These are phyloP conservation scores for Spizellomyces sp. DNA, from an alignment of 192 early-diverging fungal genomes.

Conservation along the genomic window DNA sequence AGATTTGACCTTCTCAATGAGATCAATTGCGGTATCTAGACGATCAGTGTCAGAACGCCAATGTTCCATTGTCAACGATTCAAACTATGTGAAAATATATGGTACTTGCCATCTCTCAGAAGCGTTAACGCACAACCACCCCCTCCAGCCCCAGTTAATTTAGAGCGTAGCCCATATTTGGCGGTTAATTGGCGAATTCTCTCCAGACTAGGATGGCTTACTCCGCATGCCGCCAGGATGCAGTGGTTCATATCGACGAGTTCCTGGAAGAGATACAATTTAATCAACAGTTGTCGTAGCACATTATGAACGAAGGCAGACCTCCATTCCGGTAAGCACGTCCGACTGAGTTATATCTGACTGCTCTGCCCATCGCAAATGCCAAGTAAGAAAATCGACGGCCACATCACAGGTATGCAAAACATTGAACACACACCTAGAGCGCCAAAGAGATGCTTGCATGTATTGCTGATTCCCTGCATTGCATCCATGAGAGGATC, in stretches of 20 bases:
- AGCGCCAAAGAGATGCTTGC: constrained; percentile 9
- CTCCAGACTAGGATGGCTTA: constrained; percentile 84
- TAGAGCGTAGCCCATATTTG: constrained; percentile 67
- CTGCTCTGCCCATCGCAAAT: not conserved
- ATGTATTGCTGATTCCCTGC: constrained; percentile 6
- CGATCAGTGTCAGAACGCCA: too few relatives aligned
- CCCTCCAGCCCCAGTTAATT: constrained; percentile 96
- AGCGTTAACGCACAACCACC: constrained; percentile 92
- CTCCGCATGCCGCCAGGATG: constrained; percentile 75
- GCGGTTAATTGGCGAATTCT: constrained; percentile 69
- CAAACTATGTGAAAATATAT: not conserved
- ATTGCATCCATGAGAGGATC: constrained; percentile 35
- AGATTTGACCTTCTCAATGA: constrained; percentile 43
- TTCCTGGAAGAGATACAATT: constrained; percentile 42
- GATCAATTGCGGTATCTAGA: constrained; percentile 15
- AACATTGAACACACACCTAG: constrained; percentile 4
- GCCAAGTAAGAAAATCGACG: not conserved
- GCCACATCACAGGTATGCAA: not conserved
- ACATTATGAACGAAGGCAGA: not conserved
- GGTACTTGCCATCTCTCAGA: constrained; percentile 25
- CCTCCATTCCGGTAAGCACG: not conserved
- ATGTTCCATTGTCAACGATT: not conserved
- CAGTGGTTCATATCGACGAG: constrained; percentile 86
- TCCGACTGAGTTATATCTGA: not conserved
- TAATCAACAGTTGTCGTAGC: too few relatives aligned